Evolutionary conservation across 164 flowering plant species (phyloP), one percentile per base, ranked within the genome.

Genomic region (Santalum album): DNA sequence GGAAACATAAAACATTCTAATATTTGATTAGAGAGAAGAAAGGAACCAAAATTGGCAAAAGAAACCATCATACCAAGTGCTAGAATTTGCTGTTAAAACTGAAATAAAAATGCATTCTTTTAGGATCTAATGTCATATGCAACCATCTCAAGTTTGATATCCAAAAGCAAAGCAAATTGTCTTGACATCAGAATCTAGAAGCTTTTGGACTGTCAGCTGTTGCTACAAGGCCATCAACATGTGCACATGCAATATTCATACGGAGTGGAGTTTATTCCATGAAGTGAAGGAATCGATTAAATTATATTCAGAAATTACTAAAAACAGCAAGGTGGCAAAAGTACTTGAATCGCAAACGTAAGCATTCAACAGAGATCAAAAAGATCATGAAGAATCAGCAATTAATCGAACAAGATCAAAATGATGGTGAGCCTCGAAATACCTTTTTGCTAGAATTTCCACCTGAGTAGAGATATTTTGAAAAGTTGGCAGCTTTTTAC

Each of bases 361-460:
- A 38, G 5, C 42, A 38, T 15, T 38, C 17, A 38, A 15, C 1
- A 15, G 42, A 38, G 10, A 38, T 38, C 42, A 42, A 42, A 3
- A 17, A 17, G 21, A 17, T 6, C 3, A 42, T 5, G 21, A 18
- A 59, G 29, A 19, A 35, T 39, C 6, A 3, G 25, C 15, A 27
- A 4, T 36, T 44, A 14, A 9, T 18, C 1, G 43, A 12, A 22
- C 7, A 7, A 15, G 27, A 49, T 15, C 22, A 54, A 26, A 23
- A 35, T 10, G 27, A 1, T 10, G 27, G 25, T 9, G 35, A 63
- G 18, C 12, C 24, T 43, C 23, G 1, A 12, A 23, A 11, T 70
- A 82, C 95, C 95, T 81, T 59, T 75, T 78, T 6, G 77, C 47
- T 24, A 84, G 57, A 51, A 74, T 65, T 64, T 77, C 81, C 55